These are phyloP conservation scores for Lactifluus hygrophoroides DNA, from an alignment of 768 basidiomycete species.

Conservation along the genomic window DNA sequence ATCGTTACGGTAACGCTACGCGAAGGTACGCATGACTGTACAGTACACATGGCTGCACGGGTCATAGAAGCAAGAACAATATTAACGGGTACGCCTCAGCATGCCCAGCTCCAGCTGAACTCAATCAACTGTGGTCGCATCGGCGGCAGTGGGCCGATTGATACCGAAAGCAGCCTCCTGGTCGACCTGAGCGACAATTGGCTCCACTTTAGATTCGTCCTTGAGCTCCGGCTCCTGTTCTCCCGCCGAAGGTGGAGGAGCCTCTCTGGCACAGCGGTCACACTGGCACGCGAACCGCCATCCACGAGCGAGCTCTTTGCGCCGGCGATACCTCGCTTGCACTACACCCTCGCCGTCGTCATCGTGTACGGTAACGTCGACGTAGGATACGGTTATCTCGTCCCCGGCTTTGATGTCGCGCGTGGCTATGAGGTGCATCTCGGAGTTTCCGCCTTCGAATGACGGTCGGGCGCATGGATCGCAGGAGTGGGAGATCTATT, in stretches of 20 bases:
- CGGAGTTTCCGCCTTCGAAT: constrained; percentile 57
- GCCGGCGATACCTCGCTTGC: constrained; percentile 55
- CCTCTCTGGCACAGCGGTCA: constrained; percentile 53
- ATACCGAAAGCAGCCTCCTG: not conserved
- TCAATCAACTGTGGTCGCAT: constrained; percentile 12
- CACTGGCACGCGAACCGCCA: constrained; percentile 79
- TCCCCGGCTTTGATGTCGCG: constrained; percentile 66
- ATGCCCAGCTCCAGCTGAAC: not conserved
- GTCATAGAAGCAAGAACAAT: no score
- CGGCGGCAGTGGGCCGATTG: constrained; percentile 14
- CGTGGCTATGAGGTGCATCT: constrained; percentile 61
- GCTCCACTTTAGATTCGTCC: constrained; percentile 46
- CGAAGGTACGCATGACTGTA: constrained; percentile 10
- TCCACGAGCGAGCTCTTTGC: constrained; percentile 67
- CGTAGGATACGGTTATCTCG: constrained; percentile 65
- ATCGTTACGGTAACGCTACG: not conserved
- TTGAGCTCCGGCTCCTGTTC: constrained; percentile 27
- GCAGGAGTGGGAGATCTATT: constrained; percentile 64
- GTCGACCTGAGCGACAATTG: constrained; percentile 23
- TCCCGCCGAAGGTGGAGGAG: constrained; percentile 21
- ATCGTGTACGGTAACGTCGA: constrained; percentile 51
- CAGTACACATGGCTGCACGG: no score
- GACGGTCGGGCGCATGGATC: constrained; percentile 54
- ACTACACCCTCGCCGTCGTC: constrained; percentile 42
- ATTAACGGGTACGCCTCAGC: not conserved